A percentile compares a stretch with the other conserved stretches of the same genome.
These are phyloP conservation scores for Anthracocystis panici-leucophaei DNA, from an alignment of 1,284 basidiomycete species.

Conservation along the genomic window DNA sequence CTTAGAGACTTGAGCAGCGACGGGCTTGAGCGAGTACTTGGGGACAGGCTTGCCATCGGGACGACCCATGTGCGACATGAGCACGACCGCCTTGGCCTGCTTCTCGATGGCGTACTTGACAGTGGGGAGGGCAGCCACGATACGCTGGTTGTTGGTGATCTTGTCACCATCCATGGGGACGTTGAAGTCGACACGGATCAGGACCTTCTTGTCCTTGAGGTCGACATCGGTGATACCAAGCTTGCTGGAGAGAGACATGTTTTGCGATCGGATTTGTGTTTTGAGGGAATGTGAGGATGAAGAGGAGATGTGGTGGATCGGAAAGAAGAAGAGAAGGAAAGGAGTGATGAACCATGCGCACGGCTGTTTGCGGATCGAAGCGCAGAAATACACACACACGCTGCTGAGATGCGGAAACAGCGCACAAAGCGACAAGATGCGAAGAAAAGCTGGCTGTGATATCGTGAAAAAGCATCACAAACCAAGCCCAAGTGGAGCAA, in stretches of 20 bases:
- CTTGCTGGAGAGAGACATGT: slow-evolving; percentile 93
- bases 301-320: background rate
- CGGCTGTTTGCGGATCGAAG: slow-evolving; percentile 17
- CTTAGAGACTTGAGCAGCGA: slow-evolving; percentile 73
- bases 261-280: slow-evolving; percentile 52
- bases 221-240: slow-evolving; percentile 84
- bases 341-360: slow-evolving; percentile 6
- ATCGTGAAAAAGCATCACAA: slow-evolving; percentile 27
- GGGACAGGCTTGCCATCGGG: slow-evolving; percentile 90
- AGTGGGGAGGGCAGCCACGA: slow-evolving; percentile 94
- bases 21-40: slow-evolving; percentile 92
- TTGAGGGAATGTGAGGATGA: slow-evolving; percentile 3
- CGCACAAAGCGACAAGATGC: slow-evolving; percentile 22
- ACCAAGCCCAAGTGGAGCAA: slow-evolving; percentile 35
- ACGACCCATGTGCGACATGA: slow-evolving; percentile 98
- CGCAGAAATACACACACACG: background rate
- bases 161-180: slow-evolving; percentile 85
- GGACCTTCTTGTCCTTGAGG: slow-evolving; percentile 87
- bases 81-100: slow-evolving; percentile 84
- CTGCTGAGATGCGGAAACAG: background rate
- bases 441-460: slow-evolving; percentile 5
- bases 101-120: slow-evolving; percentile 93
- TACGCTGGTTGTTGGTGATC: slow-evolving; percentile 95
- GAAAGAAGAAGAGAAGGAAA: background rate
- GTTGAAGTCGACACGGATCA: slow-evolving; percentile 87